phyloP scores from a whole-genome alignment of 139 green algal species.

The Coelastrella sp. region DNA sequence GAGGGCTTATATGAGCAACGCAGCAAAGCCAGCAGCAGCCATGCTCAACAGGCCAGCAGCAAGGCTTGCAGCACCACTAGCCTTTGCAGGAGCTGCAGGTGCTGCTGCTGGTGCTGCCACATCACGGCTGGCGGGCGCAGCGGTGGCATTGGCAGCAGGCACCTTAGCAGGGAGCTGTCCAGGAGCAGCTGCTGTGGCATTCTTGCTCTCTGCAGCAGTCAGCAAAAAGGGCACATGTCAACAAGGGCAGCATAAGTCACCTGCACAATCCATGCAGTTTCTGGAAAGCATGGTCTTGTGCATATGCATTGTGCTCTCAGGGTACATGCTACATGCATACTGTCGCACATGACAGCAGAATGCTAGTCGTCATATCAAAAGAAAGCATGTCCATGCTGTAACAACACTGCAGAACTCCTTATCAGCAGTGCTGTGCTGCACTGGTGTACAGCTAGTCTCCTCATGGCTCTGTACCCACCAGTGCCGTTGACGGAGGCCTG shows the following conservation, averaged over 20 bases:
- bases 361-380: too few relatives aligned
- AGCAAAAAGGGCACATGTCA: not conserved
- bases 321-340: not conserved
- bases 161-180: not conserved
- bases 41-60: slow-evolving; percentile 21
- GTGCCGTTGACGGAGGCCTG: not conserved
- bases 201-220: not conserved
- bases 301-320: too few relatives aligned
- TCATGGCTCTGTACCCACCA: not conserved
- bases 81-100: not conserved
- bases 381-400: too few relatives aligned
- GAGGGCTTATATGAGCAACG: slow-evolving; percentile 14
- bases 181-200: not conserved
- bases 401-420: not conserved
- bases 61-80: not conserved
- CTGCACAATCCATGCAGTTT: too few relatives aligned
- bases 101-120: not conserved
- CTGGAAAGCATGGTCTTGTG: too few relatives aligned
- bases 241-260: too few relatives aligned
- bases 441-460: not conserved
- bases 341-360: not conserved
- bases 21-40: slow-evolving; percentile 19
- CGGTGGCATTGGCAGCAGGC: slow-evolving; percentile 12
- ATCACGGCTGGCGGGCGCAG: not conserved
- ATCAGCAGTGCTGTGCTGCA: not conserved